Evolutionary conservation across 352 stramenopile species (phyloP).

Genomic region (Globisporangium emineosum): DNA sequence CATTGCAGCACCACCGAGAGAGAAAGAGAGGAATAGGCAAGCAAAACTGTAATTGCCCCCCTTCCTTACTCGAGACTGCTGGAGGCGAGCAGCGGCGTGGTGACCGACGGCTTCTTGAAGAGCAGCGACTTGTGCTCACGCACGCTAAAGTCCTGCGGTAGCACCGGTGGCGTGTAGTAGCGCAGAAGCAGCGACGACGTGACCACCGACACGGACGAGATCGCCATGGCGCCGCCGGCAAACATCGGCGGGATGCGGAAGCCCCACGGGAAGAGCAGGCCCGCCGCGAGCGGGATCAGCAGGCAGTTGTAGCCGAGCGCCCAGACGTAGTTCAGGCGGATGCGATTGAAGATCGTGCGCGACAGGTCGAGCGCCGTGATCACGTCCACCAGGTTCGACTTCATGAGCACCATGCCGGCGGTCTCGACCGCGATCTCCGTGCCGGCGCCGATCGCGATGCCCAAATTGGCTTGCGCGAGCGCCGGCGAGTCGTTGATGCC

Average conservation of each 20-base stretch:
- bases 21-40: constrained; percentile 1
- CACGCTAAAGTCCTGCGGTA: constrained; percentile 53
- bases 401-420: constrained; percentile 92
- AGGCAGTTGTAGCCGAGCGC: constrained; percentile 98
- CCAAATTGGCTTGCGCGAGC: constrained; percentile 95
- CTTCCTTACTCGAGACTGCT: constrained; percentile 50
- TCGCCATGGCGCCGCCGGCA: constrained; percentile 95
- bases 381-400: constrained; percentile 91
- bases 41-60: background rate
- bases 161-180: constrained; percentile 84
- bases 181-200: constrained; percentile 92
- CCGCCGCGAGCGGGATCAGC: constrained; percentile 95
- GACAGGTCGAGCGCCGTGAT: constrained; percentile 96
- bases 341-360: constrained; percentile 95
- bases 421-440: constrained; percentile 98
- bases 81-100: constrained; percentile 67
- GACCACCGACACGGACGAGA: constrained; percentile 96
- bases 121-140: constrained; percentile 75
- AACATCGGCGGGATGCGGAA: constrained; percentile 95
- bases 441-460: constrained; percentile 94
- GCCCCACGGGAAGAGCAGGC: constrained; percentile 94
- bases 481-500: constrained; percentile 99
- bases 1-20: background rate
- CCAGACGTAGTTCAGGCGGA: constrained; percentile 97
- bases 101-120: constrained; percentile 79